Evolutionary conservation across 83 land plant species (phyloP).

Genomic region (Diphasiastrum complanatum): DNA sequence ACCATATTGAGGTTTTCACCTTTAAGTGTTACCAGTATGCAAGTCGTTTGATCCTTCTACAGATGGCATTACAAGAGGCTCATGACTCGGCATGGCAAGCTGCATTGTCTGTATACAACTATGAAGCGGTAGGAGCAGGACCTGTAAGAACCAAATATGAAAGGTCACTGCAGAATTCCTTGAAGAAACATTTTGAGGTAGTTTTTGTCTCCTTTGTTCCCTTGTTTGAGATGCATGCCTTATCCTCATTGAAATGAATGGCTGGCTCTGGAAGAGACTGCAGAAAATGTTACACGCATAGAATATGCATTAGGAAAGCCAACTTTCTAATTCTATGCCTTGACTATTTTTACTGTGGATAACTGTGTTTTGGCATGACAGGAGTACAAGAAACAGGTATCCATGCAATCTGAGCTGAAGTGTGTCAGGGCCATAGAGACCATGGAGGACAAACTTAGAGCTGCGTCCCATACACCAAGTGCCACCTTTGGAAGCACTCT

Average conservation of each 20-base stretch:
- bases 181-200: slow-evolving; percentile 38
- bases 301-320: neutral
- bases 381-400: slow-evolving; percentile 32
- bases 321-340: neutral
- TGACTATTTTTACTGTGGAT: neutral
- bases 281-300: no score
- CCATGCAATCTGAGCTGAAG: slow-evolving; percentile 40
- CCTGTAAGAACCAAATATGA: slow-evolving; percentile 30
- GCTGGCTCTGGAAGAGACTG: no score
- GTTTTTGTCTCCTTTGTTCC: neutral
- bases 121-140: slow-evolving; percentile 40
- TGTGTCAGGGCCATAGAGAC: slow-evolving; percentile 28
- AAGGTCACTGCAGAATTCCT: slow-evolving; percentile 17
- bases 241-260: neutral
- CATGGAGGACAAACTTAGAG: slow-evolving; percentile 36
- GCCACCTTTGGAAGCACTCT: slow-evolving; percentile 27
- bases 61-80: slow-evolving; percentile 30
- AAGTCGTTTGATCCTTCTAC: no score
- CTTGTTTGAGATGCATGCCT: neutral
- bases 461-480: slow-evolving; percentile 27
- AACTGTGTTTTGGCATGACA: neutral
- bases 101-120: slow-evolving; percentile 26
- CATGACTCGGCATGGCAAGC: slow-evolving; percentile 35
- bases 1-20: neutral
- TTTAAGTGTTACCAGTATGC: neutral